These are phyloP conservation scores for Lipomyces yamanashiensis DNA, from an alignment of 805 yeast genomes.

Conservation along the genomic window DNA sequence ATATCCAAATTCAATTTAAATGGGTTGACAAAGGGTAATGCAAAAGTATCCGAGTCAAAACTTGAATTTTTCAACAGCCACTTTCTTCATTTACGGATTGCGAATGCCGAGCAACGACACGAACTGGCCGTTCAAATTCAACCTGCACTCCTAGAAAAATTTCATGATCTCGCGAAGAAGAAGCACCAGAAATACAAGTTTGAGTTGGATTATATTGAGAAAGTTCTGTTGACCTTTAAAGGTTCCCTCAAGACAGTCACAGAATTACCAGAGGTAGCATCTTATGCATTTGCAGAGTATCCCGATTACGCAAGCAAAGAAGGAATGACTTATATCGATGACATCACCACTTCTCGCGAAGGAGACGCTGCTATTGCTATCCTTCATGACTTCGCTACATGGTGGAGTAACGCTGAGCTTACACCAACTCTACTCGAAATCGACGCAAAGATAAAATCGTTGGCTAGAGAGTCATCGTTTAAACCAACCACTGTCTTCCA, in stretches of 20 bases:
- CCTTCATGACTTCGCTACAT: conserved; percentile 11
- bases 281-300: conserved; percentile 12
- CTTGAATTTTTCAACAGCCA: conserved; percentile 76
- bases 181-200: conserved; percentile 9
- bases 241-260: conserved; percentile 16
- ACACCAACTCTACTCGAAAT: not conserved
- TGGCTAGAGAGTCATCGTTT: not conserved
- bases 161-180: not conserved
- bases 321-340: conserved; percentile 14
- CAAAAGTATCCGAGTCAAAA: conserved; percentile 83
- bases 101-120: conserved; percentile 44
- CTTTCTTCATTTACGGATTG: conserved; percentile 57
- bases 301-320: conserved; percentile 22
- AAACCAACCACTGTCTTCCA: conserved; percentile 22
- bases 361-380: conserved; percentile 13
- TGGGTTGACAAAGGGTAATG: conserved; percentile 88
- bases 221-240: conserved; percentile 20
- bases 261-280: conserved; percentile 29
- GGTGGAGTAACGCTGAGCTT: conserved; percentile 13
- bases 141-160: not conserved
- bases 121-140: conserved; percentile 43
- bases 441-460: conserved; percentile 7
- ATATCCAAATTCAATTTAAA: conserved; percentile 60
- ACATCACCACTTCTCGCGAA: conserved; percentile 2
- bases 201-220: conserved; percentile 17